Conservation (phyloP, 169 alveolate species). For the Condylostoma magnum region DNA sequence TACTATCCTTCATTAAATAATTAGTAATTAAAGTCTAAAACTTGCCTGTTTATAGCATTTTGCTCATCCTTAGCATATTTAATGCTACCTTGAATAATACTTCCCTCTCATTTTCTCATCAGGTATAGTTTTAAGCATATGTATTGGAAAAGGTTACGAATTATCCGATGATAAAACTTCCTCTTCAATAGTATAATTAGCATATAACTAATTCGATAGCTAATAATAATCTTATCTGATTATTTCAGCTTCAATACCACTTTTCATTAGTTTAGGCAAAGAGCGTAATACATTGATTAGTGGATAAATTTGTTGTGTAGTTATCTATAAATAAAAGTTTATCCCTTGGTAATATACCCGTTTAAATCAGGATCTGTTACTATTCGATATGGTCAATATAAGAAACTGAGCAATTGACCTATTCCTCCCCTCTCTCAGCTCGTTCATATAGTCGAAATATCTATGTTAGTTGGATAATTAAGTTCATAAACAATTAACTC, state of each 20-base stretch:
- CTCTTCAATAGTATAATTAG: constrained; percentile 99
- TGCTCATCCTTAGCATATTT: too few species aligned
- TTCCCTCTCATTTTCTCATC: constrained; percentile 26
- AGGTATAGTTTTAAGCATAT: constrained; percentile 96
- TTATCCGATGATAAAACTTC: constrained; percentile 99
- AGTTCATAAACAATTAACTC: constrained; percentile 98
- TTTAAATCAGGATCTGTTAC: constrained; percentile 98
- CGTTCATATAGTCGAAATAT: constrained; percentile 99
- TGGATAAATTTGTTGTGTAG: constrained; percentile 96
- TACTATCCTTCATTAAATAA: too few species aligned
- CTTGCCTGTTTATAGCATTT: too few species aligned
- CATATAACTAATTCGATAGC: constrained; percentile 98
- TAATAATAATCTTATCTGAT: constrained; percentile 99
- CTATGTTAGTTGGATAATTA: constrained; percentile 99
- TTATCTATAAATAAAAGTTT: constrained; percentile 97
- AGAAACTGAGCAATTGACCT: constrained; percentile 99
- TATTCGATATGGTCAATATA: constrained; percentile 99
- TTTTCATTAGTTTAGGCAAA: constrained; percentile 98
- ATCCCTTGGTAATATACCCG: constrained; percentile 99
- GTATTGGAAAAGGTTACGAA: constrained; percentile 98
- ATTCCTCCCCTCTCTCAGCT: constrained; percentile 98
- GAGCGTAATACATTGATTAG: constrained; percentile 98
- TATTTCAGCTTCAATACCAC: constrained; percentile 99
- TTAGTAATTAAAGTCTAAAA: too few species aligned
- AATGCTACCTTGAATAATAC: constrained; percentile 32